These are phyloP conservation scores for Aspergillus viridinutans DNA, from an alignment of 2,329 filamentous ascomycete genomes.

Conservation along the genomic window DNA sequence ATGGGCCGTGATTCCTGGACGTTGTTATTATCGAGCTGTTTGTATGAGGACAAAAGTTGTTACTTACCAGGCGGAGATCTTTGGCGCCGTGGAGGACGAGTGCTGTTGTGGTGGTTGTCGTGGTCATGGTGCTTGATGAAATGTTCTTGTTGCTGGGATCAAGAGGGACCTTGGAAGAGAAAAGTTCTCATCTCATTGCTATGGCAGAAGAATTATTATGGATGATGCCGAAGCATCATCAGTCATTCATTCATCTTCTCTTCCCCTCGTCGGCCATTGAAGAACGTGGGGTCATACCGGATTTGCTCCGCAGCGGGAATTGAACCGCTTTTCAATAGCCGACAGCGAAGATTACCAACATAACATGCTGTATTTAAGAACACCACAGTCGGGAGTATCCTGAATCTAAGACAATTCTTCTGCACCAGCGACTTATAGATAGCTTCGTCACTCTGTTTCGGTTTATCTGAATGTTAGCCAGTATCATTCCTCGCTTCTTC, in stretches of 20 bases:
- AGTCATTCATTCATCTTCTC: neutral
- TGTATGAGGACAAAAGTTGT: neutral
- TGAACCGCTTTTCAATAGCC: slow-evolving; percentile 16
- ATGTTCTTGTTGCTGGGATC: neutral
- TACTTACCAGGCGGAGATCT: slow-evolving; percentile 55
- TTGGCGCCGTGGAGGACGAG: slow-evolving; percentile 59
- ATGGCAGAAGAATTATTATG: neutral
- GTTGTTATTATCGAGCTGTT: slow-evolving; percentile 5
- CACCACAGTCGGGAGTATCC: neutral
- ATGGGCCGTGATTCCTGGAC: slow-evolving; percentile 52
- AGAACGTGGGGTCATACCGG: slow-evolving; percentile 13
- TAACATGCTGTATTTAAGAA: neutral
- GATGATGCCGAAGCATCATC: neutral
- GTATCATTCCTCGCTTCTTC: neutral
- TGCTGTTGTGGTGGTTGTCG: slow-evolving; percentile 28
- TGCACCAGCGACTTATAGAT: too few species aligned
- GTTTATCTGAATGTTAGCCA: neutral
- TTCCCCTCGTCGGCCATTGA: neutral
- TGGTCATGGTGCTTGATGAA: slow-evolving; percentile 18
- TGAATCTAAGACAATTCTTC: neutral
- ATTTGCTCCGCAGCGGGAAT: slow-evolving; percentile 19
- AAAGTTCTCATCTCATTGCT: neutral
- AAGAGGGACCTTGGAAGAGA: neutral
- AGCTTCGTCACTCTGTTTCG: neutral
- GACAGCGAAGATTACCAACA: neutral